Evolutionary conservation across 805 yeast genomes (phyloP).

Genomic region (Dipodascus geniculatus): DNA sequence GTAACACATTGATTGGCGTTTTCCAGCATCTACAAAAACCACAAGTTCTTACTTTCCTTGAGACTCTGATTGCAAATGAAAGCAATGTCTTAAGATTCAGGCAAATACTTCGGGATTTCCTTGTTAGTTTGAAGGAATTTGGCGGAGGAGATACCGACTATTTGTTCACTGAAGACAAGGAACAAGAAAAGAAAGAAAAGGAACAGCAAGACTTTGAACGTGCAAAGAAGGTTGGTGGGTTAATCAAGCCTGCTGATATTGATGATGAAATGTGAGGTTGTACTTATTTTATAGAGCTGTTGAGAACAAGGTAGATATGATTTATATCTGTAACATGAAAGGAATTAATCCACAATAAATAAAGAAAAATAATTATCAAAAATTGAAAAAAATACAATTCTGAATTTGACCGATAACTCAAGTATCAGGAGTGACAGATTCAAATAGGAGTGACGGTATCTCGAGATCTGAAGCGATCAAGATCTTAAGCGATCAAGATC

Average conservation of each 20-base stretch:
- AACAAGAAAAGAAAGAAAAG: conserved; percentile 59
- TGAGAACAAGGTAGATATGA: neutral
- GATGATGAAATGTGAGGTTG: conserved; percentile 42
- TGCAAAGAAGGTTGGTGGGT: conserved; percentile 83
- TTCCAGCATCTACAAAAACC: conserved; percentile 82
- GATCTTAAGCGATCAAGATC: no score
- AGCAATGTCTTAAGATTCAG: conserved; percentile 48
- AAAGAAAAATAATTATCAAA: neutral
- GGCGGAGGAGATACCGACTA: conserved; percentile 90
- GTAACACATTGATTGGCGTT: conserved; percentile 72
- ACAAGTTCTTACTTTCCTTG: conserved; percentile 72
- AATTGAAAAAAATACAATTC: no score
- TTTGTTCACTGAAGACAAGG: conserved; percentile 87
- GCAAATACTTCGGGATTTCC: conserved; percentile 83
- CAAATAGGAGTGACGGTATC: no score
- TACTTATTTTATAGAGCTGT: neutral
- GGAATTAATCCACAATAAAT: neutral
- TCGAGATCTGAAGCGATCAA: no score
- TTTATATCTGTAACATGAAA: neutral
- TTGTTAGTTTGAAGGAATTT: conserved; percentile 87
- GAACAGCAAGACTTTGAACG: conserved; percentile 60
- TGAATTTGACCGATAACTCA: no score
- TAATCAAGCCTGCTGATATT: conserved; percentile 88
- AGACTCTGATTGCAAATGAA: conserved; percentile 64
- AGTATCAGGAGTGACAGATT: no score